Percentiles rank a stretch among this genome's conserved stretches.
Evolutionary conservation across 768 basidiomycete species (phyloP).

Genomic region (Agrocybe chaxingu): DNA sequence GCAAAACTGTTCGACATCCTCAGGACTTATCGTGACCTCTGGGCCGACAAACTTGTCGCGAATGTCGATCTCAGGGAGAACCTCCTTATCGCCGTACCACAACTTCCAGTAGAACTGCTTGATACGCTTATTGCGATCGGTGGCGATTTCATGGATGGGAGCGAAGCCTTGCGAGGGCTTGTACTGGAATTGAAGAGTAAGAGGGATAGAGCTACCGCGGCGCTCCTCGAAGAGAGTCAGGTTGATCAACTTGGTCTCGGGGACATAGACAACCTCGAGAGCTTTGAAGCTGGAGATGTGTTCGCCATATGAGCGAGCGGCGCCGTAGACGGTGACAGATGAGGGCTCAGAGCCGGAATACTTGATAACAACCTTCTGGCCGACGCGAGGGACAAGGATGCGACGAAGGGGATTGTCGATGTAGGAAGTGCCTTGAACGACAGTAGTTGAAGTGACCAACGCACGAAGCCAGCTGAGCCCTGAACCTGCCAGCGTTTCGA

Average conservation of each 20-base stretch:
- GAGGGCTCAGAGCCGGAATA: slow-evolving; percentile 42
- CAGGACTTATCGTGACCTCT: slow-evolving; percentile 75
- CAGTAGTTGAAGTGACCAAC: slow-evolving; percentile 72
- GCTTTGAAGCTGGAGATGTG: slow-evolving; percentile 82
- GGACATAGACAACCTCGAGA: slow-evolving; percentile 63
- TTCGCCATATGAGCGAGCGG: slow-evolving; percentile 73
- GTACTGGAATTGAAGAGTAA: slow-evolving; percentile 81
- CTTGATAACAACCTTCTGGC: slow-evolving; percentile 73
- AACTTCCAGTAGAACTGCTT: slow-evolving; percentile 98
- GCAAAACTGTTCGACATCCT: slow-evolving; percentile 85
- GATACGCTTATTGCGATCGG: slow-evolving; percentile 83
- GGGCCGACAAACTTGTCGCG: slow-evolving; percentile 84
- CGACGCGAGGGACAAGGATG: slow-evolving; percentile 75
- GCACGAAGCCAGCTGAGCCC: slow-evolving; percentile 85
- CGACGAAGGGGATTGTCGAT: slow-evolving; percentile 88
- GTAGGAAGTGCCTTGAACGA: slow-evolving; percentile 85
- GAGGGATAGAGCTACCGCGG: slow-evolving; percentile 68
- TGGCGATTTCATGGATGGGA: slow-evolving; percentile 88
- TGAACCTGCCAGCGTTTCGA: slow-evolving; percentile 81
- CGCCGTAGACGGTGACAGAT: slow-evolving; percentile 70
- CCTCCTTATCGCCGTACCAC: slow-evolving; percentile 90
- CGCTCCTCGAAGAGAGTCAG: slow-evolving; percentile 86
- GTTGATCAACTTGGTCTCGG: slow-evolving; percentile 53
- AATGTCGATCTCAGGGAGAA: slow-evolving; percentile 75
- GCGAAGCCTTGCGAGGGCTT: slow-evolving; percentile 85